Conservation (phyloP, 2,329 filamentous ascomycete species). For the Colletotrichum acutatum region DNA sequence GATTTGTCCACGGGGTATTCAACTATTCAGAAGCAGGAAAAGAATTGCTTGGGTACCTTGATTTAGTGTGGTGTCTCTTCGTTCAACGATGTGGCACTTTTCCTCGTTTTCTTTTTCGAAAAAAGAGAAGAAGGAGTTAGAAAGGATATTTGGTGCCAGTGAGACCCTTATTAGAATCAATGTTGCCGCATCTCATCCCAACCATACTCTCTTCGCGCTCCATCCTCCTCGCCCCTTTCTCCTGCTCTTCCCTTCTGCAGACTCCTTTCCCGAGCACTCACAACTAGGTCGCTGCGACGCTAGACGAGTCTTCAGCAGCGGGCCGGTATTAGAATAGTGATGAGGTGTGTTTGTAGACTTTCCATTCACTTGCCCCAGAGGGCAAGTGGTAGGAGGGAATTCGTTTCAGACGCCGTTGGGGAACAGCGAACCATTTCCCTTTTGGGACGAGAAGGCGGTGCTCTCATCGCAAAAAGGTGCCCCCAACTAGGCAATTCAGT, state of each 20-base stretch:
- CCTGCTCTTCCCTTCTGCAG: not conserved
- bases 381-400: slow-evolving; percentile 9
- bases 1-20: not conserved
- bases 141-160: not conserved
- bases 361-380: slow-evolving; percentile 12
- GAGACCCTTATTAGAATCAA: slow-evolving; percentile 5
- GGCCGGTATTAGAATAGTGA: not conserved
- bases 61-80: not conserved
- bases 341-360: not conserved
- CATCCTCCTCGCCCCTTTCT: not conserved
- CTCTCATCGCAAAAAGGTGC: not conserved
- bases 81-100: not conserved
- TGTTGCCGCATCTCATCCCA: not conserved
- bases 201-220: not conserved
- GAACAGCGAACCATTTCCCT: slow-evolving; percentile 15
- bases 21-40: not conserved
- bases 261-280: not conserved
- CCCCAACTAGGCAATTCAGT: not conserved
- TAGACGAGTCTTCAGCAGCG: not conserved
- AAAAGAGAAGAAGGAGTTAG: too few species aligned
- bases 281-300: not conserved
- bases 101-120: slow-evolving; percentile 8
- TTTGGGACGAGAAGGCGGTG: not conserved
- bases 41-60: not conserved
- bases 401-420: slow-evolving; percentile 30